Evolutionary conservation across 1,284 basidiomycete genomes (phyloP).

Genomic region (Boletus semigastroideus): DNA sequence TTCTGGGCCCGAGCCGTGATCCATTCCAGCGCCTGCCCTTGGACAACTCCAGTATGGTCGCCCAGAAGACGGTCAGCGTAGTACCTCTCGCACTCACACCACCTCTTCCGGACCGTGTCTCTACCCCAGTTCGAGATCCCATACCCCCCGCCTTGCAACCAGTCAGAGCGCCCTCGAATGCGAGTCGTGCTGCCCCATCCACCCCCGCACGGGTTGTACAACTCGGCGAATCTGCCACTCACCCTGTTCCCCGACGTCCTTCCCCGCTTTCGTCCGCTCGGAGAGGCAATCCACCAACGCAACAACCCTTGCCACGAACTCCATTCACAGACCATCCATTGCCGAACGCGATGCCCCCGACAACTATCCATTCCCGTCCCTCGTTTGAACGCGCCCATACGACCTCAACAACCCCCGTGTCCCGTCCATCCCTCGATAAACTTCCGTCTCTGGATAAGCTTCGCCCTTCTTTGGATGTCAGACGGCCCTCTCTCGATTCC

Average conservation of each 20-base stretch:
- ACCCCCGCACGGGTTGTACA: conserved; percentile 12
- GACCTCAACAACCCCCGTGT: conserved; percentile 14
- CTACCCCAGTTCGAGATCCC: conserved; percentile 18
- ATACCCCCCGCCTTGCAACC: conserved; percentile 18
- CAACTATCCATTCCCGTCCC: conserved; percentile 11
- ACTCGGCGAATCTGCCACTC: conserved; percentile 12
- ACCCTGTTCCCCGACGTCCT: conserved; percentile 14
- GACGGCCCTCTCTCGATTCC: conserved; percentile 20
- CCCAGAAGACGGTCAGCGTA: conserved; percentile 4
- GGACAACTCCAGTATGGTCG: conserved; percentile 6
- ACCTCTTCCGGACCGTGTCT: conserved; percentile 17
- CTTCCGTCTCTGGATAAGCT: conserved; percentile 16
- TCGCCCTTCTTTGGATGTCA: conserved; percentile 10
- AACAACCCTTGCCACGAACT: conserved; percentile 11
- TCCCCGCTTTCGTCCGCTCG: conserved; percentile 13
- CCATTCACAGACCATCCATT: conserved; percentile 5
- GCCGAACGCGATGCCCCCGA: conserved; percentile 13
- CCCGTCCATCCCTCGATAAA: conserved; percentile 16
- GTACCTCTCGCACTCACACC: conserved; percentile 3
- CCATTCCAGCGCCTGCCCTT: conserved; percentile 28
- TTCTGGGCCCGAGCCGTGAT: conserved; percentile 22
- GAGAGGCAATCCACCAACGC: conserved; percentile 10
- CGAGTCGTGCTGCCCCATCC: conserved; percentile 1
- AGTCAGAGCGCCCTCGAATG: conserved; percentile 19
- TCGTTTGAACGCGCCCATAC: conserved; percentile 18